phyloP scores from a whole-genome alignment of 2,329 filamentous ascomycete genomes.

The Talaromyces sp. region DNA sequence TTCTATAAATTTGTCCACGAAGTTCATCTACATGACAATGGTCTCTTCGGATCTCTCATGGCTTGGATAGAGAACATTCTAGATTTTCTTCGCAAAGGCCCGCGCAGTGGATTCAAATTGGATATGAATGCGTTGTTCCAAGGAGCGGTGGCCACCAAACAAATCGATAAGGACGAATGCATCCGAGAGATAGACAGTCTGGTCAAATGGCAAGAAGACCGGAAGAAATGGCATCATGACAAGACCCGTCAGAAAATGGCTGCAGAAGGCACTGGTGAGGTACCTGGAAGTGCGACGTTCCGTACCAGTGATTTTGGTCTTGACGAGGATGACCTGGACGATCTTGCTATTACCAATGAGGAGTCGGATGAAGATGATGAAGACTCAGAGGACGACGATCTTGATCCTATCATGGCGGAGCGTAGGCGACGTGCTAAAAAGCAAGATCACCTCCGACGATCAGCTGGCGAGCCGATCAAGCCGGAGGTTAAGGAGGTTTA shows the following conservation, averaged over 20 bases:
- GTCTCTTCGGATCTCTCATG: constrained; percentile 94
- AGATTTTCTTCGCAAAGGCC: constrained; percentile 84
- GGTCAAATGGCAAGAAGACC: constrained; percentile 88
- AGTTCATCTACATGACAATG: constrained; percentile 94
- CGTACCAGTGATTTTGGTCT: constrained; percentile 84
- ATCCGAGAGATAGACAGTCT: constrained; percentile 78
- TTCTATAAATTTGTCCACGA: constrained; percentile 99
- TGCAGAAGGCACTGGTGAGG: constrained; percentile 60
- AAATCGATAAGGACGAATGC: constrained; percentile 68
- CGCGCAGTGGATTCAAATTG: constrained; percentile 68
- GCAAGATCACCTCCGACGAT: constrained; percentile 75
- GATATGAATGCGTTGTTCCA: constrained; percentile 94
- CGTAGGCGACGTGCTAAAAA: constrained; percentile 70
- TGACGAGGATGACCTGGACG: constrained; percentile 75
- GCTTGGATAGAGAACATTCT: constrained; percentile 94
- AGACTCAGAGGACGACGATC: constrained; percentile 70
- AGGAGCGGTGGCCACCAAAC: constrained; percentile 65
- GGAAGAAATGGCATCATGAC: constrained; percentile 97
- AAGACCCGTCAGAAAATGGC: constrained; percentile 99
- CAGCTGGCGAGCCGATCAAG: constrained; percentile 79
- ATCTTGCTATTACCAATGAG: constrained; percentile 75
- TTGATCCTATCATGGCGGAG: constrained; percentile 86
- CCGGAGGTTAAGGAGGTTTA: constrained; percentile 73
- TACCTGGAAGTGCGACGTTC: constrained; percentile 59
- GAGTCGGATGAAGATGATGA: constrained; percentile 62